Evolutionary conservation across 78 protist species (phyloP).

Genomic region (Anaeramoeba flamelloides): DNA sequence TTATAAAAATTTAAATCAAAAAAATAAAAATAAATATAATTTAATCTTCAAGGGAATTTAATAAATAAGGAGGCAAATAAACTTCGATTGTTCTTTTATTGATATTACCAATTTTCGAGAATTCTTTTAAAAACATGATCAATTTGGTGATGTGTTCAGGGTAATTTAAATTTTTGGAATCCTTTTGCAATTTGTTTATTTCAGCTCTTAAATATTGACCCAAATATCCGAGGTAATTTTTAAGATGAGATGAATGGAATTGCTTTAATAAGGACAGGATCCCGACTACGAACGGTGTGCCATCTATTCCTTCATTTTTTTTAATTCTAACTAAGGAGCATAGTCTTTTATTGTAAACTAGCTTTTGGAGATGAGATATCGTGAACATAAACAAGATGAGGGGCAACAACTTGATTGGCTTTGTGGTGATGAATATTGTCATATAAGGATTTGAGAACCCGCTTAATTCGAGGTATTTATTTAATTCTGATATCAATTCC

Average conservation of each 20-base stretch:
- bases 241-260: conserved; percentile 49
- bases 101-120: too few species aligned
- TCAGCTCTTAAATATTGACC: conserved; percentile 52
- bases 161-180: too few species aligned
- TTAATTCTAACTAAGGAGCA: too few species aligned
- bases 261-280: conserved; percentile 62
- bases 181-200: too few species aligned
- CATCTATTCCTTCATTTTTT: conserved; percentile 43
- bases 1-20: too few species aligned
- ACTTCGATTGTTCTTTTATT: too few species aligned
- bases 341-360: neutral
- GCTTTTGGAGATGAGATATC: conserved; percentile 13
- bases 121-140: too few species aligned
- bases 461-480: conserved; percentile 40
- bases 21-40: too few species aligned
- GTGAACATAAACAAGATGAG: conserved; percentile 25
- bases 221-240: conserved; percentile 29
- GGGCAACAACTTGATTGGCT: conserved; percentile 8
- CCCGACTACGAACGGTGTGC: conserved; percentile 60
- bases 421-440: conserved; percentile 54
- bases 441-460: conserved; percentile 53
- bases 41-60: too few species aligned
- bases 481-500: too few species aligned
- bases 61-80: too few species aligned
- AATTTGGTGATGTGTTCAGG: too few species aligned